These are phyloP conservation scores for Suillus hirtellus DNA, from an alignment of 768 basidiomycete genomes.

Conservation along the genomic window DNA sequence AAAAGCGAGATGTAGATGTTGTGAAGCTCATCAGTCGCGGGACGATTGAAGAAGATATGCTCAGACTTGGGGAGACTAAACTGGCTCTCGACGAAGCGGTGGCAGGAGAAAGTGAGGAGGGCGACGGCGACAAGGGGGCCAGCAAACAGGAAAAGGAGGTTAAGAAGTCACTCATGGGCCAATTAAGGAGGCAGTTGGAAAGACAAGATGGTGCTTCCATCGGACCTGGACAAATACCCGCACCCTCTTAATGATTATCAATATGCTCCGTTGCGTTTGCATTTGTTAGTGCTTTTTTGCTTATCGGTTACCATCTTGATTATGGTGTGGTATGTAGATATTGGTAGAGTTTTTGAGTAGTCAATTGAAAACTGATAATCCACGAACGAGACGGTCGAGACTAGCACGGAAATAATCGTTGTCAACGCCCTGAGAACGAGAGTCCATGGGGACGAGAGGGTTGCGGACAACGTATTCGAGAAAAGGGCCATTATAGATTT, in stretches of 20 bases:
- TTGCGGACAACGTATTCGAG: constrained; percentile 93
- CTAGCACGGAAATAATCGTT: constrained; percentile 88
- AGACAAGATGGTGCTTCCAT: constrained; percentile 40
- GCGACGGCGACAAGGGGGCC: constrained; percentile 58
- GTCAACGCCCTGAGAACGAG: constrained; percentile 81
- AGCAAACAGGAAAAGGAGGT: constrained; percentile 74
- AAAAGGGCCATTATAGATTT: constrained; percentile 92
- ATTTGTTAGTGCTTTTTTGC: constrained; percentile 14
- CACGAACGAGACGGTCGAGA: constrained; percentile 72
- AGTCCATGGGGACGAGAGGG: constrained; percentile 84
- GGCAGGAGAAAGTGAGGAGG: constrained; percentile 68
- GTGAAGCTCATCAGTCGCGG: constrained; percentile 90
- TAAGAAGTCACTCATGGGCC: constrained; percentile 84
- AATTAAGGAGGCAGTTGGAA: constrained; percentile 81
- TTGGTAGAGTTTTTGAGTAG: constrained; percentile 9
- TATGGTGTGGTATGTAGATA: constrained; percentile 21
- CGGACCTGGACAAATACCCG: not conserved
- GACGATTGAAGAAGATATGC: constrained; percentile 97
- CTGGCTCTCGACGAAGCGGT: constrained; percentile 92
- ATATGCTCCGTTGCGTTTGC: constrained; percentile 12
- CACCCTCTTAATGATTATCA: constrained; percentile 16
- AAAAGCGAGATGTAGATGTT: constrained; percentile 91
- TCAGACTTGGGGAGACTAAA: constrained; percentile 86
- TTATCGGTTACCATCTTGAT: constrained; percentile 11
- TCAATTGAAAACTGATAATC: constrained; percentile 48